phyloP scores from a whole-genome alignment of 805 yeast genomes.

The Candida ortonii region DNA sequence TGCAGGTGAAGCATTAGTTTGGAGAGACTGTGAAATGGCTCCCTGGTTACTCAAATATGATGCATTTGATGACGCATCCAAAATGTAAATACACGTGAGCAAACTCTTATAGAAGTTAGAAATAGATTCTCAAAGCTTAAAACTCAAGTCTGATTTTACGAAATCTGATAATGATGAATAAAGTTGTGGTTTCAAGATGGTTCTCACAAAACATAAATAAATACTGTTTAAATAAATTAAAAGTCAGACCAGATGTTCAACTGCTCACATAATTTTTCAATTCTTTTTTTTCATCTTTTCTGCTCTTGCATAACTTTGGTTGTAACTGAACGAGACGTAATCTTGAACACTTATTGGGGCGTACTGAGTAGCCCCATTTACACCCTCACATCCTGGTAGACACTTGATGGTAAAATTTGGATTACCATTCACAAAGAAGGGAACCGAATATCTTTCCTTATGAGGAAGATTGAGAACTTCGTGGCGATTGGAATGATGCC shows the following conservation, averaged over 20 bases:
- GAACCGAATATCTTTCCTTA: constrained; percentile 23
- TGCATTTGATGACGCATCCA: constrained; percentile 27
- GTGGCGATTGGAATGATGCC: constrained; percentile 34
- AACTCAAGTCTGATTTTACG: no score
- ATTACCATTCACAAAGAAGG: constrained; percentile 22
- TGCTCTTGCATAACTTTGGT: constrained; percentile 2
- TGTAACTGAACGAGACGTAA: constrained; percentile 4
- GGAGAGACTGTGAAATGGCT: constrained; percentile 31
- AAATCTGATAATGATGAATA: no score
- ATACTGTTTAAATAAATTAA: no score
- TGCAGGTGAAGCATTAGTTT: constrained; percentile 19
- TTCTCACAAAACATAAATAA: no score
- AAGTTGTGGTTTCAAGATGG: no score
- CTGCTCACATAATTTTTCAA: no score
- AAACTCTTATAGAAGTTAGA: no score
- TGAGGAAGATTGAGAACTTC: constrained; percentile 31
- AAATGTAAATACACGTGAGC: constrained; percentile 3
- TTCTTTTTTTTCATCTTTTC: no score
- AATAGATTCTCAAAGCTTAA: no score
- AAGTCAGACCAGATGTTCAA: no score
- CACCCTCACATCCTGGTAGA: constrained; percentile 12
- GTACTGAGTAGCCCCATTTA: constrained; percentile 7
- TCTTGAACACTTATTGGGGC: constrained; percentile 13
- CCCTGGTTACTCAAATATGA: constrained; percentile 30
- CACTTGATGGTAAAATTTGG: constrained; percentile 13